Conservation (phyloP, 148 eudicot genomes). For the Spergularia bocconei region DNA sequence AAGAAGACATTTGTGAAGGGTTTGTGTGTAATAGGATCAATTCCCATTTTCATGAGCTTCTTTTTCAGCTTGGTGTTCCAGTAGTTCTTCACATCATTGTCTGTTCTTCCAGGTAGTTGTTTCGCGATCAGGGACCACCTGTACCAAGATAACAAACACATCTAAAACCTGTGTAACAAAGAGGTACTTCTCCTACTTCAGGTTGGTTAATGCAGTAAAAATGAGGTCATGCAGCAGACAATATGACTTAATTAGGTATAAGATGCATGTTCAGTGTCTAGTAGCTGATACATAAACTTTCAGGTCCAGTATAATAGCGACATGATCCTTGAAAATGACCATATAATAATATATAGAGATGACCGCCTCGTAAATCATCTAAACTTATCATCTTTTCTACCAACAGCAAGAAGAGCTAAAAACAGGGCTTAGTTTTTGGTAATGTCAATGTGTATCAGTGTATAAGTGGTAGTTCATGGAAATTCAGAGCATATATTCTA, state of each 20-base stretch:
- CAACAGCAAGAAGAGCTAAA: too few species aligned
- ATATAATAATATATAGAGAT: not conserved
- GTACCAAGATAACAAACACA: constrained; percentile 15
- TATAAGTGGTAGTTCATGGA: too few species aligned
- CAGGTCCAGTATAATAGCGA: not conserved
- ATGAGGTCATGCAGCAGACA: not conserved
- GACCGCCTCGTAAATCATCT: too few species aligned
- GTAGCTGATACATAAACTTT: not conserved
- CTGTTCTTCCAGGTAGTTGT: constrained; percentile 83
- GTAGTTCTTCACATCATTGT: constrained; percentile 87
- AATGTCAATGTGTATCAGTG: too few species aligned
- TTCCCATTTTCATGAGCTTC: constrained; percentile 75
- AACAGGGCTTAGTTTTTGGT: too few species aligned
- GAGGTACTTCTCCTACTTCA: not conserved
- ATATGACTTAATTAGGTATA: not conserved
- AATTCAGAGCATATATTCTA: not conserved
- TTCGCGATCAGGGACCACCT: constrained; percentile 95
- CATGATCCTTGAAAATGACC: not conserved
- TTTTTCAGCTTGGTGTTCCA: constrained; percentile 95
- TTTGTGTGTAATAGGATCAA: constrained; percentile 87
- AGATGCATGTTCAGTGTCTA: too few species aligned
- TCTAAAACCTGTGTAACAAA: not conserved
- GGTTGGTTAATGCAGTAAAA: not conserved
- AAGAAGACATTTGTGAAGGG: constrained; percentile 67
- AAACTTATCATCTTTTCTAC: too few species aligned